These are phyloP conservation scores for Malassezia pachydermatis DNA, from an alignment of 1,284 basidiomycete species.

Conservation along the genomic window DNA sequence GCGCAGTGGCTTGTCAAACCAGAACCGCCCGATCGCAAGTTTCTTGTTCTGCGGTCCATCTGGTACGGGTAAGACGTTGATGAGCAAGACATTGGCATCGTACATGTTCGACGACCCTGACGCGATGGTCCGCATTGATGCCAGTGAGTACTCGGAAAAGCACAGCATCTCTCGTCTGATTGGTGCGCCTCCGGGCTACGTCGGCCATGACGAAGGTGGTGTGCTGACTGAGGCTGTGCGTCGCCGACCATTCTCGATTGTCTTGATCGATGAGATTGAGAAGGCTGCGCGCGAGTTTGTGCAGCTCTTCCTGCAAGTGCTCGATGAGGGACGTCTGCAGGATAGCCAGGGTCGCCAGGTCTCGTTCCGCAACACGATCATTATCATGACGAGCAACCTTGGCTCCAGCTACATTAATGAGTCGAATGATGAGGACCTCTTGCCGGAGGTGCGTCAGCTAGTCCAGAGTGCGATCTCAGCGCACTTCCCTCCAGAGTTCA, in stretches of 20 bases:
- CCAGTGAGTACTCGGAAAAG: conserved; percentile 52
- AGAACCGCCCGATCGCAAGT: conserved; percentile 52
- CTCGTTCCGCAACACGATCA: conserved; percentile 47
- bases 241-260: conserved; percentile 44
- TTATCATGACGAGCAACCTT: conserved; percentile 53
- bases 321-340: conserved; percentile 77
- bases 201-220: conserved; percentile 81
- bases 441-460: conserved; percentile 48
- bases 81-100: conserved; percentile 50
- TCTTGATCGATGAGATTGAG: conserved; percentile 49
- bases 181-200: conserved; percentile 59
- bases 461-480: conserved; percentile 52
- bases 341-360: conserved; percentile 44
- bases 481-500: conserved; percentile 55
- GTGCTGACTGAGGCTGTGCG: conserved; percentile 52
- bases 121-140: conserved; percentile 56
- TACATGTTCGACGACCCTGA: conserved; percentile 54
- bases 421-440: conserved; percentile 50
- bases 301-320: conserved; percentile 75
- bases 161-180: conserved; percentile 54
- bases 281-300: conserved; percentile 88
- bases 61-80: conserved; percentile 55
- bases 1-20: conserved; percentile 55
- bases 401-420: conserved; percentile 55
- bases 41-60: conserved; percentile 52